phyloP scores from a whole-genome alignment of 306 rosid genomes.

The Bauhinia variegata region DNA sequence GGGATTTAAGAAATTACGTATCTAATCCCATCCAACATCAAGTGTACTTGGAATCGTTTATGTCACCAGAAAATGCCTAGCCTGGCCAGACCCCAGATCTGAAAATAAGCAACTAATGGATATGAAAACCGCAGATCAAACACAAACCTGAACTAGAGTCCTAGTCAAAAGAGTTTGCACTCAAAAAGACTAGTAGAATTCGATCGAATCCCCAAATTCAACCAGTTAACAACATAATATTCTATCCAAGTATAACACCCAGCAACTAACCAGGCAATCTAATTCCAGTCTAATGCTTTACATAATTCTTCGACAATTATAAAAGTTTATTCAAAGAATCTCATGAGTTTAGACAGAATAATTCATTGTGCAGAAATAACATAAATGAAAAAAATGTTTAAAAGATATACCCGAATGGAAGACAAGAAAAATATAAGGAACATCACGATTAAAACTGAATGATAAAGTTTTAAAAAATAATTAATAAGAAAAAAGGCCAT shows the following conservation, averaged over 20 bases:
- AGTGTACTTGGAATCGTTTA: neutral
- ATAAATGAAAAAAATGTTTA: neutral
- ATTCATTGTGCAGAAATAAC: neutral
- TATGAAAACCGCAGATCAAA: conserved; percentile 33
- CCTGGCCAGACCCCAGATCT: conserved; percentile 46
- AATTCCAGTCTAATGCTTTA: neutral
- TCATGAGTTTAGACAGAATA: neutral
- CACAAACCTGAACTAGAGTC: conserved; percentile 15
- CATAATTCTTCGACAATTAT: conserved; percentile 6
- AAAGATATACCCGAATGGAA: neutral
- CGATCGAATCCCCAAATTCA: neutral
- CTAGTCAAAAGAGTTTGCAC: neutral
- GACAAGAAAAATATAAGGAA: neutral
- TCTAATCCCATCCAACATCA: conserved; percentile 15
- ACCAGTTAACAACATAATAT: neutral
- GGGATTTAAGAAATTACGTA: neutral
- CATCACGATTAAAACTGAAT: conserved; percentile 26
- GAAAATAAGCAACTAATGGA: conserved; percentile 9
- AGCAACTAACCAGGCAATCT: neutral
- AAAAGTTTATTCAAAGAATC: neutral
- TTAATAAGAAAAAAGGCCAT: neutral
- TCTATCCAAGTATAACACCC: neutral
- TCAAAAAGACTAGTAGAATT: neutral
- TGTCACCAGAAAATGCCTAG: conserved; percentile 4
- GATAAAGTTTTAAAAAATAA: neutral